phyloP scores from a whole-genome alignment of 2,329 filamentous ascomycete genomes.

The Sphaceloma murrayae region DNA sequence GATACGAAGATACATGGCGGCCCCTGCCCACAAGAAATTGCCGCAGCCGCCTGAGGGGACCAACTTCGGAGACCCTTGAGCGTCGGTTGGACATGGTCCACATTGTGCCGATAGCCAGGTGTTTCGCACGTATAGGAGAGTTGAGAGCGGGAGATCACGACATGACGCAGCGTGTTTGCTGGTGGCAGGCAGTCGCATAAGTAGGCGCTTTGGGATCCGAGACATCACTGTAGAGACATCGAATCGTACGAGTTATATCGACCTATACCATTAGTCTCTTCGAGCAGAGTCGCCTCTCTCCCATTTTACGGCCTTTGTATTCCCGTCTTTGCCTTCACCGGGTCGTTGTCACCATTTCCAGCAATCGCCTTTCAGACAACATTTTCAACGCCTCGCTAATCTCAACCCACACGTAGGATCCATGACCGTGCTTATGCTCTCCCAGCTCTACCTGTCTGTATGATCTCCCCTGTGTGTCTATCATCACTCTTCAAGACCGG shows the following conservation, averaged over 20 bases:
- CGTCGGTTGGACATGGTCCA: too few species aligned
- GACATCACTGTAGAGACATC: constrained; percentile 4
- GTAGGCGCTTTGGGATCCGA: constrained; percentile 6
- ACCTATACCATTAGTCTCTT: background rate
- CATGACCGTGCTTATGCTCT: constrained; percentile 28
- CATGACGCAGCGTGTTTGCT: constrained; percentile 15
- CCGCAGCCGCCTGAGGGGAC: constrained; percentile 86
- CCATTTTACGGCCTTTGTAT: too few species aligned
- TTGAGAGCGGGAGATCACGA: background rate
- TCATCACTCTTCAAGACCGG: constrained; percentile 76
- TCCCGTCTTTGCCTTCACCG: too few species aligned
- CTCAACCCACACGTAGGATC: background rate
- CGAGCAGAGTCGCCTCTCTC: too few species aligned
- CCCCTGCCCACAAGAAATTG: constrained; percentile 85
- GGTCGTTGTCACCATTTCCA: too few species aligned
- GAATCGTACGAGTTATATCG: constrained; percentile 5
- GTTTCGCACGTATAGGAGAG: too few species aligned
- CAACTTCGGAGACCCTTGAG: constrained; percentile 29
- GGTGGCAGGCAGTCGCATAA: constrained; percentile 8
- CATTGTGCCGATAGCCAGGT: too few species aligned
- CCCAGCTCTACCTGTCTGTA: constrained; percentile 79
- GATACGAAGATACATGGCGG: constrained; percentile 85
- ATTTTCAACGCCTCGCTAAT: background rate
- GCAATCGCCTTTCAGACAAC: too few species aligned
- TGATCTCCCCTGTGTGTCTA: constrained; percentile 62